phyloP scores from a whole-genome alignment of 139 green algal species.

The Prasinococcaceae sp. region DNA sequence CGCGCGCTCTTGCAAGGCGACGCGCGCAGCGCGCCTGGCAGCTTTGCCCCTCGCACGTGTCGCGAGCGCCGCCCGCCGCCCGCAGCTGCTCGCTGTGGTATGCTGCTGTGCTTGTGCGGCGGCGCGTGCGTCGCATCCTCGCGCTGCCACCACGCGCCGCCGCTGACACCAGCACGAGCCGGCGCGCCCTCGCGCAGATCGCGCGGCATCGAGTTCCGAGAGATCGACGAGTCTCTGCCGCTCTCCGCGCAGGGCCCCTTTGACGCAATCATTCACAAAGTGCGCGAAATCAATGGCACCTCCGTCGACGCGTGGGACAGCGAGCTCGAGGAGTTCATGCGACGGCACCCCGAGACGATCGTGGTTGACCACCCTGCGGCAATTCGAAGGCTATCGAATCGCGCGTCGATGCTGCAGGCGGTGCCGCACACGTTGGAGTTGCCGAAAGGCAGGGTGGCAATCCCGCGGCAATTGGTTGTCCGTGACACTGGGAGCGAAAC shows the following conservation, averaged over 20 bases:
- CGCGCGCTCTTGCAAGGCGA: no score
- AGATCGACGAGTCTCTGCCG: background rate
- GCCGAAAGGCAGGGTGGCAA: constrained; percentile 9
- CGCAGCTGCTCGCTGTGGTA: no score
- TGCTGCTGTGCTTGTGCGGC: no score
- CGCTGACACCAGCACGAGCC: no score
- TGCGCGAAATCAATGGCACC: constrained; percentile 7
- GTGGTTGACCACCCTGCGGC: constrained; percentile 9
- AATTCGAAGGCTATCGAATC: constrained; percentile 11
- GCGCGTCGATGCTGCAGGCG: constrained; percentile 20
- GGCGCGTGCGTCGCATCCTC: no score
- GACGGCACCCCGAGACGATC: constrained; percentile 10
- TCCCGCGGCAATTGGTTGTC: constrained; percentile 13
- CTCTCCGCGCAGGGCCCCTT: constrained; percentile 7
- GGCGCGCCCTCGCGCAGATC: constrained; percentile 11
- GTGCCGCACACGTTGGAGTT: background rate
- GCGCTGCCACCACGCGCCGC: no score
- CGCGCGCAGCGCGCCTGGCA: no score
- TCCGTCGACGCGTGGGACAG: background rate
- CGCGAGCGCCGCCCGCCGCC: no score
- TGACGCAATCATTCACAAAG: constrained; percentile 19
- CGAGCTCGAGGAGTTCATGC: constrained; percentile 9
- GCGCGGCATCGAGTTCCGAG: constrained; percentile 6
- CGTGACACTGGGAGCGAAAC: background rate
- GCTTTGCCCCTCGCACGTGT: background rate